phyloP scores from a whole-genome alignment of 2,329 filamentous ascomycete species.

The Cercospora zeae-maydis region DNA sequence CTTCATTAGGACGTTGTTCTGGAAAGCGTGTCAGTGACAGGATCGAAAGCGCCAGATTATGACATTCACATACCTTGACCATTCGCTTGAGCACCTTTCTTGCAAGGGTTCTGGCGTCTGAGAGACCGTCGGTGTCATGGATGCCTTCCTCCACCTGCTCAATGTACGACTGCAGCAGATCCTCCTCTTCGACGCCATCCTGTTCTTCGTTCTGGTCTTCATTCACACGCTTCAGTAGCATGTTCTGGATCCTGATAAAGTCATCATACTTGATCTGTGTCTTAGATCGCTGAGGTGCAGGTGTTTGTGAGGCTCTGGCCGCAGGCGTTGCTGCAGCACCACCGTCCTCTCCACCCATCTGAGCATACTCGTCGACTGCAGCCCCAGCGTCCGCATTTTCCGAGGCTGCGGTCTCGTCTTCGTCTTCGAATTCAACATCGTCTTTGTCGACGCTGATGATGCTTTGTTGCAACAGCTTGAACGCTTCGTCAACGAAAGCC shows the following conservation, averaged over 20 bases:
- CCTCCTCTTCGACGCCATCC: slow-evolving; percentile 81
- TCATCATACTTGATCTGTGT: slow-evolving; percentile 95
- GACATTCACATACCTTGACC: slow-evolving; percentile 66
- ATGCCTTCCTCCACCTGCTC: slow-evolving; percentile 86
- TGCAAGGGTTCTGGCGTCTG: slow-evolving; percentile 68
- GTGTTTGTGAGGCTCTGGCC: slow-evolving; percentile 42
- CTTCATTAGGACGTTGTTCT: slow-evolving; percentile 60
- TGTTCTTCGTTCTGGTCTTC: slow-evolving; percentile 72
- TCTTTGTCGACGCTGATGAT: slow-evolving; percentile 99
- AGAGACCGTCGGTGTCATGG: slow-evolving; percentile 73
- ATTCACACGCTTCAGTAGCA: slow-evolving; percentile 76
- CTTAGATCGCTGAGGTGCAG: slow-evolving; percentile 52
- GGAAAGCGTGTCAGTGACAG: slow-evolving; percentile 7
- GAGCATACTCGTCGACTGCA: slow-evolving; percentile 48
- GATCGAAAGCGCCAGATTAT: neutral
- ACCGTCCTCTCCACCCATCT: slow-evolving; percentile 47
- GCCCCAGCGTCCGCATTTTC: slow-evolving; percentile 48
- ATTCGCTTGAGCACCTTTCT: slow-evolving; percentile 90
- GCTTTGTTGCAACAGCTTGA: slow-evolving; percentile 82
- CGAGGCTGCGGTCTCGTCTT: slow-evolving; percentile 49
- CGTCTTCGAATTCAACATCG: slow-evolving; percentile 89
- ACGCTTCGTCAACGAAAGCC: slow-evolving; percentile 86
- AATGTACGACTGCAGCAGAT: slow-evolving; percentile 82
- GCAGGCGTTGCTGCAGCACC: slow-evolving; percentile 34
- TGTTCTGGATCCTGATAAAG: slow-evolving; percentile 85